Evolutionary conservation across 2,329 filamentous ascomycete species (phyloP).

Genomic region (Juglanconis sp.): DNA sequence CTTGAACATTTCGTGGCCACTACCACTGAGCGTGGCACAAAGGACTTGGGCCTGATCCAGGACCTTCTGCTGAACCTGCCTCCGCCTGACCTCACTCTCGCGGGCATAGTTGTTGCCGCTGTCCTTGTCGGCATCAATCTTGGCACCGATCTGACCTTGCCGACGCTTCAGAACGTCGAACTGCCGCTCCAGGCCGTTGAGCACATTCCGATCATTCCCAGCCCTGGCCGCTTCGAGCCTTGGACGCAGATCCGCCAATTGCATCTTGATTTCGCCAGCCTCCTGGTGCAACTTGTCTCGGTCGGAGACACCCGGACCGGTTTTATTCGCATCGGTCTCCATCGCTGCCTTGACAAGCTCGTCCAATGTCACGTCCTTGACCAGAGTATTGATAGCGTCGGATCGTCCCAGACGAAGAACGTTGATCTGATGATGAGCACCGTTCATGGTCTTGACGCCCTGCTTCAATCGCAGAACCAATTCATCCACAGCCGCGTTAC

Average conservation of each 20-base stretch:
- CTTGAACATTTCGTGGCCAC: slow-evolving; percentile 96
- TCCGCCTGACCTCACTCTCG: slow-evolving; percentile 80
- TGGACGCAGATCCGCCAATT: slow-evolving; percentile 68
- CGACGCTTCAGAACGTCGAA: slow-evolving; percentile 75
- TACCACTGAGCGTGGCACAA: slow-evolving; percentile 91
- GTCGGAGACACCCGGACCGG: slow-evolving; percentile 49
- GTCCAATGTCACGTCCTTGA: slow-evolving; percentile 89
- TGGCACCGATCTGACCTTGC: slow-evolving; percentile 70
- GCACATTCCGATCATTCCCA: slow-evolving; percentile 44
- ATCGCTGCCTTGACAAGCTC: slow-evolving; percentile 80
- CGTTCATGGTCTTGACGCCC: slow-evolving; percentile 75
- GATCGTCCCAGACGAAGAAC: slow-evolving; percentile 86
- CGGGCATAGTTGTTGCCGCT: slow-evolving; percentile 77
- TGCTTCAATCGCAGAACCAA: slow-evolving; percentile 87
- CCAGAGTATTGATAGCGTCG: slow-evolving; percentile 86
- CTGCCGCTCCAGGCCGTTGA: slow-evolving; percentile 65
- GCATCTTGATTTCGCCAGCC: slow-evolving; percentile 69
- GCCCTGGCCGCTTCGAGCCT: slow-evolving; percentile 66
- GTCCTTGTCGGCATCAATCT: slow-evolving; percentile 85
- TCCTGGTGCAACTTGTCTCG: slow-evolving; percentile 61
- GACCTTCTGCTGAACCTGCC: slow-evolving; percentile 84
- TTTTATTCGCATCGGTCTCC: slow-evolving; percentile 55
- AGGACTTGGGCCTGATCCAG: slow-evolving; percentile 88
- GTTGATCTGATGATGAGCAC: slow-evolving; percentile 71
- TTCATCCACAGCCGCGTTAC: slow-evolving; percentile 96